Conservation (phyloP, 176 grass and related monocot species). For the sorghum (Sorghum bicolor) region DNA sequence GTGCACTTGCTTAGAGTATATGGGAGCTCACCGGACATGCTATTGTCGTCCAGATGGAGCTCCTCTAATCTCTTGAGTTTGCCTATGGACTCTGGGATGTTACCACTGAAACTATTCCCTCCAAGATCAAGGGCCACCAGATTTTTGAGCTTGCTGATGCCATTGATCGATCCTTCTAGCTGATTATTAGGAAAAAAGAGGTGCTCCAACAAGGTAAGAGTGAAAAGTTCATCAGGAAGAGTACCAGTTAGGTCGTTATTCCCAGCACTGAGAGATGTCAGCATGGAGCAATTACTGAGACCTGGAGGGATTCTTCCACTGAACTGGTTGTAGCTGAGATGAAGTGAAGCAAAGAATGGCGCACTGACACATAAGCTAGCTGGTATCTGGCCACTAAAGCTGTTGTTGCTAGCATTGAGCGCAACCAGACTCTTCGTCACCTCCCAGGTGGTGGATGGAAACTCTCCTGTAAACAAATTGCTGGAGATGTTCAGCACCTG, state of each 20-base stretch:
- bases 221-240: constrained; percentile 33
- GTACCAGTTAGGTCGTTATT: constrained; percentile 14
- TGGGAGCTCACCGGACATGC: constrained; percentile 26
- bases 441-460: constrained; percentile 23
- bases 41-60: constrained; percentile 7
- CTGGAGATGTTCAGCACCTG: constrained; percentile 49
- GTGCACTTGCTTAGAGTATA: constrained; percentile 25
- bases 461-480: constrained; percentile 32
- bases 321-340: constrained; percentile 37
- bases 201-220: neutral
- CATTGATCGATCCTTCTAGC: neutral
- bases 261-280: constrained; percentile 12
- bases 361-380: neutral
- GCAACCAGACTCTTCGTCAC: neutral
- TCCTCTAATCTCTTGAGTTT: constrained; percentile 27
- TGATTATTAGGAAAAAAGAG: constrained; percentile 31
- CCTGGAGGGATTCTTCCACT: constrained; percentile 5
- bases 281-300: constrained; percentile 19
- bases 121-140: constrained; percentile 26
- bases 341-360: neutral
- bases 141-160: constrained; percentile 25
- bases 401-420: constrained; percentile 41
- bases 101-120: constrained; percentile 12
- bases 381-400: constrained; percentile 33
- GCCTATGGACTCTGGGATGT: constrained; percentile 22